Evolutionary conservation across 1,284 basidiomycete species (phyloP), one percentile per base, ranked within the genome.

Genomic region (Melanopsichium pennsylvanicum): DNA sequence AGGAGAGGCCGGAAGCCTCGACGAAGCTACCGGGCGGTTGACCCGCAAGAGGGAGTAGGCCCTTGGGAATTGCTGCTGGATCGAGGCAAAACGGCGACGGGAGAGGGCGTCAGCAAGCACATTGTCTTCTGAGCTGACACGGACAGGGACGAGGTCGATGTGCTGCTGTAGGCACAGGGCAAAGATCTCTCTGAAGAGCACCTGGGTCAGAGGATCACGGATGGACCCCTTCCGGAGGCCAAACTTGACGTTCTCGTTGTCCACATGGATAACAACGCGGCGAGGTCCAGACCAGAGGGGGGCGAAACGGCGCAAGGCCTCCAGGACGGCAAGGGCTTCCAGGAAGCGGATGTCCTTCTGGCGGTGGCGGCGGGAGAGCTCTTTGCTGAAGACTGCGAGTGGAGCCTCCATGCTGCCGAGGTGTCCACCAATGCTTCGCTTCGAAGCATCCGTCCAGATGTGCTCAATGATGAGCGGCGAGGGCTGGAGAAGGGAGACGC

Each of bases 341-440:
- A 46, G 25, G 34, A 46, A 46, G 18, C 34, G 21, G n/a, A 46
- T 46, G 25, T 46, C 15, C 34, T 46, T 46, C 2, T 2, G 2
- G 3, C 25, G 18, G 18, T 46, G 44, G 25, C 34, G 34, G 2
- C 44, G 10, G 8, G 25, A 12, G 3, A 46, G 18, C 11, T 46
- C 33, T 4, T 13, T 2, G 25, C 25, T 18, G 18, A 37, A 37
- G 15, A 37, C 26, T 1, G 34, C n/a, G 9, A 6, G 5, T 7
- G 34, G 34, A 7, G n/a, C 8, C 4, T 11, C 7, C 11, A 19
- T 16, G 7, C 18, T n/a, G 6, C 34, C 34, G 8, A 19, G 12
- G 34, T 36, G 16, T n/a, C 34, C 34, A 19, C n/a, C 12, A 36
- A 19, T 19, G 18, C n/a, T 19, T 7, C 7, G n/a, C 12, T 11